Conservation (phyloP, 2,329 filamentous ascomycete species). For the Colletotrichum sp. region DNA sequence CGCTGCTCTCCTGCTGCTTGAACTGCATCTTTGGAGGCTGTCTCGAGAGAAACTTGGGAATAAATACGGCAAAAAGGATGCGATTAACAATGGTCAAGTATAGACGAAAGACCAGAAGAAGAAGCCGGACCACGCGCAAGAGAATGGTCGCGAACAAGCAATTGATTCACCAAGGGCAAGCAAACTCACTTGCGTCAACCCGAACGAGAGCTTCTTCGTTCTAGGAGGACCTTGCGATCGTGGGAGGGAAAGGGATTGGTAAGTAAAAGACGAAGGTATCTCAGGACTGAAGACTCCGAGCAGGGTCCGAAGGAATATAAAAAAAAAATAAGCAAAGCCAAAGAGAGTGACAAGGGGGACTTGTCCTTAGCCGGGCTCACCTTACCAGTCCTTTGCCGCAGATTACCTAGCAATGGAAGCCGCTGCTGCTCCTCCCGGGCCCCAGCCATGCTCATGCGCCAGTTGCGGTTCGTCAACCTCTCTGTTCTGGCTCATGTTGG, state of each 20-base stretch:
- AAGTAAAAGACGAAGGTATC: neutral
- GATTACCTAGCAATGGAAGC: neutral
- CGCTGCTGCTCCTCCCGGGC: neutral
- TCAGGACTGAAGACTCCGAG: neutral
- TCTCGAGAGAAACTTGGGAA: neutral
- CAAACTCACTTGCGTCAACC: constrained; percentile 14
- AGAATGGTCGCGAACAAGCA: constrained; percentile 7
- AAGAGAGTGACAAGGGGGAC: neutral
- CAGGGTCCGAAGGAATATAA: constrained; percentile 17
- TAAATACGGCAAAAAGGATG: constrained; percentile 7
- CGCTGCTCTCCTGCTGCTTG: constrained; percentile 42
- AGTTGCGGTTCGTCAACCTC: neutral
- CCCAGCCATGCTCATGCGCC: constrained; percentile 4
- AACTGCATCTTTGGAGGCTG: constrained; percentile 25
- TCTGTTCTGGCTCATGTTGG: neutral
- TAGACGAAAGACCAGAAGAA: constrained; percentile 3
- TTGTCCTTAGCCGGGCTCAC: neutral
- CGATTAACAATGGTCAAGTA: constrained; percentile 2
- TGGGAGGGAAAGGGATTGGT: neutral
- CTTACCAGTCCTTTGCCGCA: neutral
- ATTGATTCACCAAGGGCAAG: constrained; percentile 13
- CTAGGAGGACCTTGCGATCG: constrained; percentile 7
- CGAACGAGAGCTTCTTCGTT: constrained; percentile 11
- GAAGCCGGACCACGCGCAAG: constrained; percentile 1
- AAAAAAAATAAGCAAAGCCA: neutral